Evolutionary conservation across 208 protist genomes (phyloP), one percentile per base, ranked within the genome.

Genomic region (Trypanosoma brucei): DNA sequence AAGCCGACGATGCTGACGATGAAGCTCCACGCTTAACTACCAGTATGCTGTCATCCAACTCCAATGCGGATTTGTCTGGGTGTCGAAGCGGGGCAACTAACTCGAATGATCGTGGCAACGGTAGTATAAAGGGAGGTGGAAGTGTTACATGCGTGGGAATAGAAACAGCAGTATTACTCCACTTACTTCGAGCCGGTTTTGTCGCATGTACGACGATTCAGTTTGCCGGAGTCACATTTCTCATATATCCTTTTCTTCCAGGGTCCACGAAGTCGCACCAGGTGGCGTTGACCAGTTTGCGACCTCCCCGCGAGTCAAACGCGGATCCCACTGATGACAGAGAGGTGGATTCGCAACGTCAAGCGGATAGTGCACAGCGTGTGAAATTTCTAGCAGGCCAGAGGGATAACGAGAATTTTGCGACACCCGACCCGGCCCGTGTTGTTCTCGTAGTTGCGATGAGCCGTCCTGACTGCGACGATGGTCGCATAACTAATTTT

Each of bases 391-490:
- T 54, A 44, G 7, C 39, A 37, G 4, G 7, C 22, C 30, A 45
- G 50, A 50, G 42, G 22, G 22, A 22, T 22, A 22, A 22, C 0
- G 22, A 56, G 39, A 35, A 13, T 37, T 36, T 39, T 6, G 4
- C 38, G 33, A 51, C 22, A 13, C 30, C 30, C 34, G 36, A 3
- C 40, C 61, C 66, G 8, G 37, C 48, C 3, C 42, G 52, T 34
- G 66, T 65, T 4, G 14, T 83, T 51, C 70, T 94, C n/a, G 83
- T 94, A 11, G 72, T 90, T 1, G 88, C 88, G 38, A 86, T 91
- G 80, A 68, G 61, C 62, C 77, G 70, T 14, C 76, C 81, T 1
- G 88, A 94, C 64, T 72, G 72, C 3, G 81, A 88, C 46, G 63
- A 81, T 50, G 72, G 77, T 33, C 57, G 72, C 35, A 81, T 94